Evolutionary conservation across 2,329 filamentous ascomycete genomes (phyloP).

Genomic region (Chalaropsis ovoidea): DNA sequence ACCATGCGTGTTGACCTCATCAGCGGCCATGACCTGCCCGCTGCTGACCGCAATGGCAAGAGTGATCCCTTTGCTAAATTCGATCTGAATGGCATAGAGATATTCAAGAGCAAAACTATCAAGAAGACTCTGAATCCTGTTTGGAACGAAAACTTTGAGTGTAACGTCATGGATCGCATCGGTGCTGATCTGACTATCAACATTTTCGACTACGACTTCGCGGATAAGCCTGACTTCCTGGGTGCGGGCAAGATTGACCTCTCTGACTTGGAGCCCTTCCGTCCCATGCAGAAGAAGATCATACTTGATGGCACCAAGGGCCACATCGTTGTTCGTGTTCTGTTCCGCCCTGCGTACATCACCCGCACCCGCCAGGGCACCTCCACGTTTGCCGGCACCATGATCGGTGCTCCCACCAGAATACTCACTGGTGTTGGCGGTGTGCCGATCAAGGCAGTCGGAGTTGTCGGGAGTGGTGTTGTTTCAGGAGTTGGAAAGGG

Average conservation of each 20-base stretch:
- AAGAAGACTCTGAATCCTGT: slow-evolving; percentile 93
- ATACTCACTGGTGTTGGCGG: slow-evolving; percentile 74
- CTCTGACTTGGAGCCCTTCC: slow-evolving; percentile 73
- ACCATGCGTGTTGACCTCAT: slow-evolving; percentile 87
- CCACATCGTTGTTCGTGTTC: slow-evolving; percentile 65
- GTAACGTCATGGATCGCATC: slow-evolving; percentile 70
- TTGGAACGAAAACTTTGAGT: slow-evolving; percentile 96
- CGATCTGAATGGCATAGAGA: slow-evolving; percentile 73
- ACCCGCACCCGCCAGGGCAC: slow-evolving; percentile 78
- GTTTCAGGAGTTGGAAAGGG: slow-evolving; percentile 59
- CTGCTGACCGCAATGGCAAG: slow-evolving; percentile 90
- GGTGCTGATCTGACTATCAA: slow-evolving; percentile 72
- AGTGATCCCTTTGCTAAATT: slow-evolving; percentile 97
- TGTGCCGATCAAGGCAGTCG: slow-evolving; percentile 84
- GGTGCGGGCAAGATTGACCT: slow-evolving; percentile 68
- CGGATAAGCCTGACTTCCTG: slow-evolving; percentile 85
- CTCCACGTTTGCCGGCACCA: slow-evolving; percentile 85
- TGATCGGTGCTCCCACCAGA: slow-evolving; percentile 70
- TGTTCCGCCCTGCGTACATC: slow-evolving; percentile 91
- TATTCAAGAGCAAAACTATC: slow-evolving; percentile 89
- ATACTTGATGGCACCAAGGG: slow-evolving; percentile 83
- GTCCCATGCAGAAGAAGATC: slow-evolving; percentile 62
- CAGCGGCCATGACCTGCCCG: slow-evolving; percentile 76
- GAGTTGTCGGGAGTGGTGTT: slow-evolving; percentile 55
- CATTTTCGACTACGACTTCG: slow-evolving; percentile 94